These are phyloP conservation scores for Narthecium ossifragum DNA, from an alignment of 106 monocot genomes.

Conservation along the genomic window DNA sequence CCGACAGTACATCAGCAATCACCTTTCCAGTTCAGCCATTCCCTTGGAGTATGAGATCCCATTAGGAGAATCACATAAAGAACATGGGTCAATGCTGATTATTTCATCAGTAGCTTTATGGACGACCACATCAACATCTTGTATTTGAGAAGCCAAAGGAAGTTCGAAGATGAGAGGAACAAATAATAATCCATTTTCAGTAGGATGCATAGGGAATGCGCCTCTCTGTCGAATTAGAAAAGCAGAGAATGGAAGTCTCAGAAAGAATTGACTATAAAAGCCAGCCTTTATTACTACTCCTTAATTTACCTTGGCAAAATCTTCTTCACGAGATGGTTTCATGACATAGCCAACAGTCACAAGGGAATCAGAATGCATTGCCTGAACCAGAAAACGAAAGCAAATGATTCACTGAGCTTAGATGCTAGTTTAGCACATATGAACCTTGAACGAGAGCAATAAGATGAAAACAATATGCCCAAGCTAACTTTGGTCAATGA, in stretches of 20 bases:
- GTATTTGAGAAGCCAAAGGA: slow-evolving; percentile 63
- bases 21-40: slow-evolving; percentile 80
- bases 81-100: slow-evolving; percentile 41
- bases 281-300: neutral
- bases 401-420: neutral
- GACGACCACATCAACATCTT: slow-evolving; percentile 77
- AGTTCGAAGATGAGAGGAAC: slow-evolving; percentile 68
- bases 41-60: slow-evolving; percentile 67
- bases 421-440: neutral
- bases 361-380: slow-evolving; percentile 10
- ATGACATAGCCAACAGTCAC: slow-evolving; percentile 72
- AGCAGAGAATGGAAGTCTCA: slow-evolving; percentile 5
- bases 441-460: neutral
- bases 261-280: slow-evolving; percentile 2
- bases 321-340: slow-evolving; percentile 91
- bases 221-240: slow-evolving; percentile 63
- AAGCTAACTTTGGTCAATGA: neutral
- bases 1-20: no score
- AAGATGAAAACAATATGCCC: neutral
- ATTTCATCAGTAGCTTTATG: slow-evolving; percentile 99
- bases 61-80: slow-evolving; percentile 34
- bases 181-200: slow-evolving; percentile 68
- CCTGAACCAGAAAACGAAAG: slow-evolving; percentile 27
- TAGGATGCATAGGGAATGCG: slow-evolving; percentile 75
- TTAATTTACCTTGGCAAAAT: slow-evolving; percentile 78